phyloP scores from a whole-genome alignment of 2,329 filamentous ascomycete species.

The Fusarium falciforme region DNA sequence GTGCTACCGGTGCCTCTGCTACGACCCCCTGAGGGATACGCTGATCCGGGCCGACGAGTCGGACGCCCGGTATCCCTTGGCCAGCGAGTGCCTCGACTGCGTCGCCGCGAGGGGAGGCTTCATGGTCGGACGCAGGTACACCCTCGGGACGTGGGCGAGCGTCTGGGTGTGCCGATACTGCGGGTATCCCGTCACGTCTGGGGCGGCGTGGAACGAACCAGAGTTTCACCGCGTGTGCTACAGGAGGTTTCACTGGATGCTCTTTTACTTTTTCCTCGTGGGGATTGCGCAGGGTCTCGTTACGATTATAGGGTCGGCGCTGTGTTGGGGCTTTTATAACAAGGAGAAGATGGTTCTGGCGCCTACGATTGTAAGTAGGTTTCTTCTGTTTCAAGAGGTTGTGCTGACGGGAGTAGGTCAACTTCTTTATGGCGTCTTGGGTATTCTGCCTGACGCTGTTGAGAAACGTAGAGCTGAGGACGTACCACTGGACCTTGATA shows the following conservation, averaged over 20 bases:
- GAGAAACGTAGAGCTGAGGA: conserved; percentile 50
- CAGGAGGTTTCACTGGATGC: conserved; percentile 50
- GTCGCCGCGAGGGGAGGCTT: conserved; percentile 50
- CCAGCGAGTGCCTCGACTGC: conserved; percentile 55
- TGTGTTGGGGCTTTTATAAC: conserved; percentile 54
- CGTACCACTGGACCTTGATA: conserved; percentile 53
- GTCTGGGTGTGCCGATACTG: conserved; percentile 59
- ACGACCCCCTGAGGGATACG: conserved; percentile 44
- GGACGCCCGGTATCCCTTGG: conserved; percentile 51
- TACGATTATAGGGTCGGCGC: conserved; percentile 49
- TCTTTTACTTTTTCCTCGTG: conserved; percentile 52
- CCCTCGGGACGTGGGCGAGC: conserved; percentile 48
- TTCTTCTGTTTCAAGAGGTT: accelerated
- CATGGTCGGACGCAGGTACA: conserved; percentile 51
- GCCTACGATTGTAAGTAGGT: conserved; percentile 49
- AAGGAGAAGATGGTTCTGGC: conserved; percentile 46
- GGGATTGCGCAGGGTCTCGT: conserved; percentile 53
- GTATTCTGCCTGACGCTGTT: conserved; percentile 49
- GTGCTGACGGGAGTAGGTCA: conserved; percentile 42
- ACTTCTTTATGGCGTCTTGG: conserved; percentile 52
- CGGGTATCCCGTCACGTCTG: conserved; percentile 51
- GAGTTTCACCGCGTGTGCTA: conserved; percentile 57
- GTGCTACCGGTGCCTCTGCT: conserved; percentile 54
- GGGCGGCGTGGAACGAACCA: conserved; percentile 47
- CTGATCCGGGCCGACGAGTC: conserved; percentile 48